Evolutionary conservation across 2,329 filamentous ascomycete species (phyloP).

Genomic region (Huntiella decipiens): DNA sequence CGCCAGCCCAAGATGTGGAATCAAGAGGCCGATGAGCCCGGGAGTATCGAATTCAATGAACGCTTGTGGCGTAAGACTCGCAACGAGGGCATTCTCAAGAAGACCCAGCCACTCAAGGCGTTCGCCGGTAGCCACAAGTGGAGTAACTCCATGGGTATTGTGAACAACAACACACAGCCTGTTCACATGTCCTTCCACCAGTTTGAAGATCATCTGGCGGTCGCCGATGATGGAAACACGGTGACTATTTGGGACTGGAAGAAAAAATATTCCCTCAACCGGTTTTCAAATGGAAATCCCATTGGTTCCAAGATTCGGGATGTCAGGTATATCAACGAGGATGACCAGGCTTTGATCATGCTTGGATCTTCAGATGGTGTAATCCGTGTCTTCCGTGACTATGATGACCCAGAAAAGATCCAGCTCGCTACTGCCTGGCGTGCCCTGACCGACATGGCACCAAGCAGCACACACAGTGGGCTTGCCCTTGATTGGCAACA

Average conservation of each 20-base stretch:
- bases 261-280: constrained; percentile 50
- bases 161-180: constrained; percentile 80
- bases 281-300: constrained; percentile 90
- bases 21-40: constrained; percentile 86
- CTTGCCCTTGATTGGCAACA: constrained; percentile 99
- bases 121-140: constrained; percentile 71
- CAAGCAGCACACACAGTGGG: constrained; percentile 83
- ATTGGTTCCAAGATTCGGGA: constrained; percentile 82
- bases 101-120: constrained; percentile 85
- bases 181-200: constrained; percentile 93
- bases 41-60: constrained; percentile 90
- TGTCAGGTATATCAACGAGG: constrained; percentile 94
- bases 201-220: constrained; percentile 87
- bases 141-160: constrained; percentile 64
- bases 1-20: constrained; percentile 96
- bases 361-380: constrained; percentile 91
- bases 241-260: constrained; percentile 92
- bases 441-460: constrained; percentile 80
- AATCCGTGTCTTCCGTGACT: constrained; percentile 80
- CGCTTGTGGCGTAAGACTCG: constrained; percentile 80
- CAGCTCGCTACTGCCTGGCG: constrained; percentile 84
- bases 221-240: constrained; percentile 82
- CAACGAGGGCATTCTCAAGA: constrained; percentile 79
- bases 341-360: constrained; percentile 86
- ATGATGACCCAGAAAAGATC: constrained; percentile 56